These are phyloP conservation scores for Gorgonomyces haynaldii DNA, from an alignment of 192 early-diverging fungal species.

Conservation along the genomic window DNA sequence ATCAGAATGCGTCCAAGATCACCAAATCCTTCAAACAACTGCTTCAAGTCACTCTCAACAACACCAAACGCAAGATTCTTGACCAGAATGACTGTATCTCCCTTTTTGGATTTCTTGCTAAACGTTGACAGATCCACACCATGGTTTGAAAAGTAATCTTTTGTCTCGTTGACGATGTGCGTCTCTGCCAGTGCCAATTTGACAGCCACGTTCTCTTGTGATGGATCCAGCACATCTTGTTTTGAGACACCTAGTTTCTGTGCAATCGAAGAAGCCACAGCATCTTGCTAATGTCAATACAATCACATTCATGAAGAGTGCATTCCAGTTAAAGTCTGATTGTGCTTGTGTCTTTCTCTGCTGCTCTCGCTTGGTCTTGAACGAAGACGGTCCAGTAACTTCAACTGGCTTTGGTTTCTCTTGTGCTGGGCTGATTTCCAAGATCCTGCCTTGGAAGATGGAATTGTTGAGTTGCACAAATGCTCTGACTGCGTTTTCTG, in stretches of 20 bases:
- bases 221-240: slow-evolving; percentile 79
- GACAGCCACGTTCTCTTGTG: slow-evolving; percentile 81
- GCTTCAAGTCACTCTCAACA: slow-evolving; percentile 66
- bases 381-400: slow-evolving; percentile 26
- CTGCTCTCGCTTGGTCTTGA: slow-evolving; percentile 75
- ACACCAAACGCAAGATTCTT: slow-evolving; percentile 88
- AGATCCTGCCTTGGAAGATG: slow-evolving; percentile 82
- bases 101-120: slow-evolving; percentile 50
- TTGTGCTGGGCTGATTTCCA: slow-evolving; percentile 81
- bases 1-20: slow-evolving; percentile 76
- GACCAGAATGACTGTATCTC: slow-evolving; percentile 83
- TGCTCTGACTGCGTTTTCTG: slow-evolving; percentile 89
- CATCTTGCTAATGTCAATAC: too few species aligned
- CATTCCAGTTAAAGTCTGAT: slow-evolving; percentile 93
- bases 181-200: slow-evolving; percentile 96
- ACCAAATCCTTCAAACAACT: slow-evolving; percentile 82
- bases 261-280: slow-evolving; percentile 93
- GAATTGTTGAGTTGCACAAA: slow-evolving; percentile 67
- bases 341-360: slow-evolving; percentile 64
- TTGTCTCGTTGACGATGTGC: slow-evolving; percentile 88
- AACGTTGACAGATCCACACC: slow-evolving; percentile 76
- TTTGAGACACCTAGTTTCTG: slow-evolving; percentile 80
- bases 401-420: slow-evolving; percentile 65
- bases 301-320: slow-evolving; percentile 59
- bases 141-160: slow-evolving; percentile 72